phyloP scores from a whole-genome alignment of 805 yeast species.

The Starmerella powellii region DNA sequence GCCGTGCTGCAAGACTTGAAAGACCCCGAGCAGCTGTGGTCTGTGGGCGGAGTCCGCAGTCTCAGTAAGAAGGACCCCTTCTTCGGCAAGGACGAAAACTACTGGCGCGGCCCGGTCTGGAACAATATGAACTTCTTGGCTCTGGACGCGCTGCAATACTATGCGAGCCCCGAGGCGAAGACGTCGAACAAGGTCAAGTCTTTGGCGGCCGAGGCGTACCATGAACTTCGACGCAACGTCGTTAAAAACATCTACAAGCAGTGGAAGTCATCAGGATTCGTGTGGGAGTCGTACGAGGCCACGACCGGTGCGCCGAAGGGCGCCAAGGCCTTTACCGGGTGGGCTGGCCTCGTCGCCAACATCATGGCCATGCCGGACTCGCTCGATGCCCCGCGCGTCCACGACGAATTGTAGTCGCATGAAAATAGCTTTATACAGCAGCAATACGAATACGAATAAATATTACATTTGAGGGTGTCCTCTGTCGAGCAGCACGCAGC shows the following conservation, averaged over 20 bases:
- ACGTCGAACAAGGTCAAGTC: slow-evolving; percentile 23
- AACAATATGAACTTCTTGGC: slow-evolving; percentile 76
- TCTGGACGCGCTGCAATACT: slow-evolving; percentile 55
- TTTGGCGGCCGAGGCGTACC: slow-evolving; percentile 42
- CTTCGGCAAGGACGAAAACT: slow-evolving; percentile 74
- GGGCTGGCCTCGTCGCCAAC: slow-evolving; percentile 74
- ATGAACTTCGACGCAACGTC: slow-evolving; percentile 48
- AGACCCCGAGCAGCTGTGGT: slow-evolving; percentile 66
- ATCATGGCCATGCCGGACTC: slow-evolving; percentile 73
- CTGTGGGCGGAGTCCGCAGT: slow-evolving; percentile 68
- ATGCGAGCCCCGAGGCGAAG: slow-evolving; percentile 32
- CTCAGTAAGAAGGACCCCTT: slow-evolving; percentile 52
- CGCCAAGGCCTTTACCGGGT: slow-evolving; percentile 82
- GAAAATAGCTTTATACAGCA: neutral
- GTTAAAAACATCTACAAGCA: slow-evolving; percentile 56
- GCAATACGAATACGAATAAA: neutral
- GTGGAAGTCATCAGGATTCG: slow-evolving; percentile 66
- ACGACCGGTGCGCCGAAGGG: slow-evolving; percentile 63
- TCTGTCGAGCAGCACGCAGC: too few relatives aligned
- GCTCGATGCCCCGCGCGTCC: neutral
- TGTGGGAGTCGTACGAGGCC: slow-evolving; percentile 86
- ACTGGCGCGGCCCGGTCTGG: slow-evolving; percentile 96
- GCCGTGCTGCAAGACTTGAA: slow-evolving; percentile 45
- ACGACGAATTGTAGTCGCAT: neutral
- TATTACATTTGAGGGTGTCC: neutral